phyloP scores from a whole-genome alignment of 2,329 filamentous ascomycete genomes.

The Coniochaeta prunicola region DNA sequence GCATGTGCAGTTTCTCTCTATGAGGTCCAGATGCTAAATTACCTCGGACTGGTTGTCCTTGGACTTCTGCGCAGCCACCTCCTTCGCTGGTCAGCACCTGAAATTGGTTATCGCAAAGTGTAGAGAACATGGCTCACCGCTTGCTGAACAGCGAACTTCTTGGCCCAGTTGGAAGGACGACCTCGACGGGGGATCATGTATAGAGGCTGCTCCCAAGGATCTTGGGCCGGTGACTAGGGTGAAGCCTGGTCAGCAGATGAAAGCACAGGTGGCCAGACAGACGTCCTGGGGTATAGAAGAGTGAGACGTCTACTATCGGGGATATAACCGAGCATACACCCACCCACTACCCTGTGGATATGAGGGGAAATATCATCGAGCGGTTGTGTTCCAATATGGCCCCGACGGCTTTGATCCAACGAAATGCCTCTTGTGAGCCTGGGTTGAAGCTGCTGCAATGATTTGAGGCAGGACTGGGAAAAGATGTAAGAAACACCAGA shows the following conservation, averaged over 20 bases:
- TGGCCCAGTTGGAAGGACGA: neutral
- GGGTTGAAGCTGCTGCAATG: neutral
- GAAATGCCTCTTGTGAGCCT: too few species aligned
- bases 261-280: neutral
- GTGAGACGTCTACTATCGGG: too few species aligned
- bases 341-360: too few species aligned
- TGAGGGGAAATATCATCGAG: too few species aligned
- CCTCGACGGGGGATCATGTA: neutral
- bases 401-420: too few species aligned
- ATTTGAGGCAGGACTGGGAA: neutral
- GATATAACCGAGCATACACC: too few species aligned
- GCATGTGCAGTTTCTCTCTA: neutral
- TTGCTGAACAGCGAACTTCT: neutral
- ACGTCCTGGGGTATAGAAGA: too few species aligned
- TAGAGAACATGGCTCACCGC: neutral
- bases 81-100: neutral
- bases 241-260: neutral
- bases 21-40: neutral
- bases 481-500: neutral
- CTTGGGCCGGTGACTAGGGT: neutral
- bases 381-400: too few species aligned
- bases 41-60: neutral
- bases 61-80: neutral
- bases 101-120: neutral
- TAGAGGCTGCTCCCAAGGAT: neutral